Evolutionary conservation across 2,329 filamentous ascomycete genomes (phyloP).

Genomic region (Diaporthe humulicola): DNA sequence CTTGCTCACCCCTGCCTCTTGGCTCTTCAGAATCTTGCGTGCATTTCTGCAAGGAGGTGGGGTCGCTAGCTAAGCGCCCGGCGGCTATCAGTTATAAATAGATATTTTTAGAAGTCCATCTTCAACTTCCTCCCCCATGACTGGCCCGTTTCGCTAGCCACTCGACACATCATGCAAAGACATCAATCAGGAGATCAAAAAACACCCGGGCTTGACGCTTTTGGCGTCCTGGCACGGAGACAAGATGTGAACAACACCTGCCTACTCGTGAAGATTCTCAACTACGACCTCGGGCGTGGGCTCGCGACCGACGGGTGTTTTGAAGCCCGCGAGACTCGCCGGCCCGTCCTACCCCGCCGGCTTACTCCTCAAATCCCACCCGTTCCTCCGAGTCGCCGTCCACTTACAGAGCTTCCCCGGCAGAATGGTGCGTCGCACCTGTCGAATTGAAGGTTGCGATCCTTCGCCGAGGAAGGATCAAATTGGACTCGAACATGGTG

Average conservation of each 20-base stretch:
- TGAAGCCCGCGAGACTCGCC: not conserved
- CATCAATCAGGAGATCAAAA: slow-evolving; percentile 9
- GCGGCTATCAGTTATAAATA: slow-evolving; percentile 36
- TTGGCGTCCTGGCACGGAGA: not conserved
- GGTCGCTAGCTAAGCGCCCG: slow-evolving; percentile 34
- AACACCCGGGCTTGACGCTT: slow-evolving; percentile 13
- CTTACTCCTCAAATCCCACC: not conserved
- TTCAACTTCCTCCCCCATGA: slow-evolving; percentile 7
- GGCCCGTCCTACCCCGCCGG: slow-evolving; percentile 21
- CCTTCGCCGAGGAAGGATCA: slow-evolving; percentile 21
- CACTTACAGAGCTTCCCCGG: slow-evolving; percentile 5
- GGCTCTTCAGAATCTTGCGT: slow-evolving; percentile 21
- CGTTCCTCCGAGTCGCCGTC: slow-evolving; percentile 10
- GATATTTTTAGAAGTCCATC: slow-evolving; percentile 29
- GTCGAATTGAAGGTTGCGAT: slow-evolving; percentile 20
- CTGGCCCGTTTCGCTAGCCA: slow-evolving; percentile 22
- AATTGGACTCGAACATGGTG: slow-evolving; percentile 18
- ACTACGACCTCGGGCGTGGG: not conserved
- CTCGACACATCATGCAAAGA: slow-evolving; percentile 11
- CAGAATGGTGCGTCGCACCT: slow-evolving; percentile 1
- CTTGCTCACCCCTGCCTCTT: slow-evolving; percentile 21
- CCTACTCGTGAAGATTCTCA: not conserved
- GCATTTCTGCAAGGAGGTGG: slow-evolving; percentile 28
- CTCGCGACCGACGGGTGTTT: slow-evolving; percentile 13
- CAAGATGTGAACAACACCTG: too few species aligned